These are phyloP conservation scores for Glycine latifolia DNA, from an alignment of 306 rosid species.

Conservation along the genomic window DNA sequence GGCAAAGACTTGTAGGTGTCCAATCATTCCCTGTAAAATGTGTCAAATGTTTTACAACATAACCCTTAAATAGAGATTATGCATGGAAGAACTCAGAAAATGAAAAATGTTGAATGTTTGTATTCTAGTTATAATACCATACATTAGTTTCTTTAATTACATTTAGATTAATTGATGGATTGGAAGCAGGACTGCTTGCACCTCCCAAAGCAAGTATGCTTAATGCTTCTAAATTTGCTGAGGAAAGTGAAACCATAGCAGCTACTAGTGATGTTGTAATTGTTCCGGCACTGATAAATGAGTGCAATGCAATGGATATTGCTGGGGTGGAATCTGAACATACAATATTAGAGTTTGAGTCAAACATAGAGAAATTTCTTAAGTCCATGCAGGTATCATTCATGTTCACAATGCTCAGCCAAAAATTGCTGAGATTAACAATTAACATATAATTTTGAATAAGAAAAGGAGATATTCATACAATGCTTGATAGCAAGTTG, in stretches of 20 bases:
- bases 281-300: slow-evolving; percentile 69
- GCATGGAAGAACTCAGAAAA: neutral
- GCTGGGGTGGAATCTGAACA: slow-evolving; percentile 63
- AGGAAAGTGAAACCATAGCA: slow-evolving; percentile 58
- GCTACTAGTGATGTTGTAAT: slow-evolving; percentile 65
- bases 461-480: slow-evolving; percentile 48
- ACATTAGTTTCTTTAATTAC: slow-evolving; percentile 50
- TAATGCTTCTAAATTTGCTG: slow-evolving; percentile 68
- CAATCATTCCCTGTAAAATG: slow-evolving; percentile 65
- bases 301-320: slow-evolving; percentile 58
- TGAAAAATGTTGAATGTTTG: neutral
- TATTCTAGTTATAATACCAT: neutral
- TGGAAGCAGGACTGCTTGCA: slow-evolving; percentile 39
- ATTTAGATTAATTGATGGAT: slow-evolving; percentile 60
- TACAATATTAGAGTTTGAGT: slow-evolving; percentile 12
- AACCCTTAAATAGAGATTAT: neutral
- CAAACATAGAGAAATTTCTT: neutral
- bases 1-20: slow-evolving; percentile 76
- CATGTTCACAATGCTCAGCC: neutral
- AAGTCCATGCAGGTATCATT: neutral
- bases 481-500: slow-evolving; percentile 65
- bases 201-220: slow-evolving; percentile 58
- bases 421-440: neutral
- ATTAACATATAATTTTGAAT: slow-evolving; percentile 15
- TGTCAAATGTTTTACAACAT: slow-evolving; percentile 30